Percentiles rank a stretch among this genome's conserved stretches.
Conservation (phyloP, 225 moss, liverwort and hornwort genomes). For the Antitrichia curtipendula region DNA sequence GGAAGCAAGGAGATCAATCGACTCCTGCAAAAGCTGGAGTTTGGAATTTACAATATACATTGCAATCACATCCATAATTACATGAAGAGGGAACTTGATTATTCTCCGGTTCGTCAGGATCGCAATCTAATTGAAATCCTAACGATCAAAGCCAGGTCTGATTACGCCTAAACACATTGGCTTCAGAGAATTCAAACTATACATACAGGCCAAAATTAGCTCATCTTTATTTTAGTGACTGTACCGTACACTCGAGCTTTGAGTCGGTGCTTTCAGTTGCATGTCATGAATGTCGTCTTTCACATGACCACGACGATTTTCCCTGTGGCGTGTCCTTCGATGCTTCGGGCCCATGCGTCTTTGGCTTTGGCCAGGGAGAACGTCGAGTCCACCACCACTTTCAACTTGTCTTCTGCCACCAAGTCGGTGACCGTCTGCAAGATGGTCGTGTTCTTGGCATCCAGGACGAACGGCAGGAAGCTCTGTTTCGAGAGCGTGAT, state of each 20-base stretch:
- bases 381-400: slow-evolving; percentile 51
- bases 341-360: slow-evolving; percentile 65
- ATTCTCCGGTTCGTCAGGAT: neutral
- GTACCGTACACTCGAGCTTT: neutral
- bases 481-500: slow-evolving; percentile 43
- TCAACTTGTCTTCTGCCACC: slow-evolving; percentile 35
- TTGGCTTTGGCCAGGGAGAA: slow-evolving; percentile 24
- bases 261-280: neutral
- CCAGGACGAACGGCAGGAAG: slow-evolving; percentile 10
- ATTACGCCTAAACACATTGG: neutral
- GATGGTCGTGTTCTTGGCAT: slow-evolving; percentile 2
- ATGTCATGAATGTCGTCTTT: neutral
- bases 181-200: neutral
- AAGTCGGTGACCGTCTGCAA: slow-evolving; percentile 33
- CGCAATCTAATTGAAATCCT: neutral
- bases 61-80: neutral
- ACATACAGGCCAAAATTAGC: neutral
- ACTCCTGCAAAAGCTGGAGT: neutral
- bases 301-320: slow-evolving; percentile 41
- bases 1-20: neutral
- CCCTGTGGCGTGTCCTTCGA: slow-evolving; percentile 64
- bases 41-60: neutral
- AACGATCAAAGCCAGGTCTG: neutral
- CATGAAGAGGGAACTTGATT: neutral
- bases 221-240: too few species aligned